phyloP scores from a whole-genome alignment of 495 filamentous ascomycete genomes.

The Lasiosphaeria hispida region DNA sequence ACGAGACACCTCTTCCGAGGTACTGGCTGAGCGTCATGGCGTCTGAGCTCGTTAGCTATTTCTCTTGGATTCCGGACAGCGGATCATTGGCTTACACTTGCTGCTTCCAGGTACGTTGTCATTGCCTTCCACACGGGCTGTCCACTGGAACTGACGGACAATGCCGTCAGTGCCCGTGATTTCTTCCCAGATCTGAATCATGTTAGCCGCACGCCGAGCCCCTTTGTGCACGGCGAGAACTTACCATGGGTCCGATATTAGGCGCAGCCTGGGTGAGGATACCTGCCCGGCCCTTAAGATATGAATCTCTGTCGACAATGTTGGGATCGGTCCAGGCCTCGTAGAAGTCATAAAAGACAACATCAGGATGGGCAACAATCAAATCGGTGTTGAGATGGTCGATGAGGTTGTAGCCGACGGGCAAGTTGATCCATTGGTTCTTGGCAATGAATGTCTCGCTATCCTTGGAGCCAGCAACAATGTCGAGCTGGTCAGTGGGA shows the following conservation, averaged over 20 bases:
- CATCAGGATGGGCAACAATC: slow-evolving; percentile 58
- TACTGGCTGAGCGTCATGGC: slow-evolving; percentile 65
- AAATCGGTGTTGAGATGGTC: slow-evolving; percentile 72
- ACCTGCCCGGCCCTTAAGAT: slow-evolving; percentile 52
- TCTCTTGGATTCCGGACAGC: background rate
- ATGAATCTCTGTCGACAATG: slow-evolving; percentile 32
- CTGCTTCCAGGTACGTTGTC: slow-evolving; percentile 31
- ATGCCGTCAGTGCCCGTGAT: slow-evolving; percentile 60
- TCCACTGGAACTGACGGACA: slow-evolving; percentile 63
- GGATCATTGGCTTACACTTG: slow-evolving; percentile 14
- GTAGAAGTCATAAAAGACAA: slow-evolving; percentile 66
- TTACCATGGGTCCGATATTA: slow-evolving; percentile 58
- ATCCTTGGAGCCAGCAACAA: slow-evolving; percentile 52
- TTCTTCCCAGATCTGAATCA: slow-evolving; percentile 50
- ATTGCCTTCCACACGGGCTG: slow-evolving; percentile 58
- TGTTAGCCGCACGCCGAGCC: slow-evolving; percentile 15
- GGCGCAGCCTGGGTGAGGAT: slow-evolving; percentile 69
- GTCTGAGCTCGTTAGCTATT: slow-evolving; percentile 24
- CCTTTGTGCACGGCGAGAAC: slow-evolving; percentile 12
- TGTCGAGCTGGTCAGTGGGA: slow-evolving; percentile 55
- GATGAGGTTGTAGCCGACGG: slow-evolving; percentile 70
- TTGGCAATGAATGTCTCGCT: slow-evolving; percentile 52
- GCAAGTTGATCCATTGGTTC: slow-evolving; percentile 65
- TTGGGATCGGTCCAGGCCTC: slow-evolving; percentile 51
- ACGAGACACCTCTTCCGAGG: slow-evolving; percentile 59